Percentiles rank a stretch among this genome's conserved stretches.
phyloP scores from a whole-genome alignment of 2,329 filamentous ascomycete genomes.

The Diaporthe nobilis region DNA sequence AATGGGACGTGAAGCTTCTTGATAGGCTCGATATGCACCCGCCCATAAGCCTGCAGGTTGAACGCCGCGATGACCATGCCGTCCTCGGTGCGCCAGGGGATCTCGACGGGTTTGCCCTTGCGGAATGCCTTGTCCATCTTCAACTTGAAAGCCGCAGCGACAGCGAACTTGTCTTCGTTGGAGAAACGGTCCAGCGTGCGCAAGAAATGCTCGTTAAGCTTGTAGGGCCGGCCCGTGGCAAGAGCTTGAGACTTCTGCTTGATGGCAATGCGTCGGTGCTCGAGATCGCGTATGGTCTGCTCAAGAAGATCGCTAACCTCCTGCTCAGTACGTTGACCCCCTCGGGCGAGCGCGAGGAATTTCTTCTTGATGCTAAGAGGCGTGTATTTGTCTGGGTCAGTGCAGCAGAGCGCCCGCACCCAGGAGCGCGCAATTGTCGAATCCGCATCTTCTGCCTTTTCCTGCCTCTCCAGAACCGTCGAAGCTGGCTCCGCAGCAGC shows the following conservation, averaged over 20 bases:
- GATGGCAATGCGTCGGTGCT: constrained; percentile 68
- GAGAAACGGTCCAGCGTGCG: constrained; percentile 70
- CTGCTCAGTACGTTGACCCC: constrained; percentile 48
- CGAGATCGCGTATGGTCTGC: constrained; percentile 63
- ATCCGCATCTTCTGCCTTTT: constrained; percentile 42
- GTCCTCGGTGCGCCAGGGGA: constrained; percentile 73
- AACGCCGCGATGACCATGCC: constrained; percentile 77
- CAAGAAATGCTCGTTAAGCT: constrained; percentile 72
- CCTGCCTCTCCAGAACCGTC: constrained; percentile 47
- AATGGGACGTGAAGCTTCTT: constrained; percentile 75
- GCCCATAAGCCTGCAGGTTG: constrained; percentile 73
- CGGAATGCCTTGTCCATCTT: constrained; percentile 70
- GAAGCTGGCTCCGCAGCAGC: constrained; percentile 63
- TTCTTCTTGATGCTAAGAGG: constrained; percentile 63
- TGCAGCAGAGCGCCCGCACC: constrained; percentile 72
- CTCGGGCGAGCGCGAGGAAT: constrained; percentile 63
- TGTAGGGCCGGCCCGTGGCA: constrained; percentile 72
- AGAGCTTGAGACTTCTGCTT: constrained; percentile 71
- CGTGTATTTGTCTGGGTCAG: constrained; percentile 63
- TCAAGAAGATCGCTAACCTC: constrained; percentile 62
- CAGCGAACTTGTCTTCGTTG: constrained; percentile 67
- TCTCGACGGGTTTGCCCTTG: constrained; percentile 55
- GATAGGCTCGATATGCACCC: constrained; percentile 66
- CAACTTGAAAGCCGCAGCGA: constrained; percentile 72
- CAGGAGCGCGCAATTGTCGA: constrained; percentile 66